phyloP scores from a whole-genome alignment of 1,284 basidiomycete genomes.

The Ganoderma sinense region DNA sequence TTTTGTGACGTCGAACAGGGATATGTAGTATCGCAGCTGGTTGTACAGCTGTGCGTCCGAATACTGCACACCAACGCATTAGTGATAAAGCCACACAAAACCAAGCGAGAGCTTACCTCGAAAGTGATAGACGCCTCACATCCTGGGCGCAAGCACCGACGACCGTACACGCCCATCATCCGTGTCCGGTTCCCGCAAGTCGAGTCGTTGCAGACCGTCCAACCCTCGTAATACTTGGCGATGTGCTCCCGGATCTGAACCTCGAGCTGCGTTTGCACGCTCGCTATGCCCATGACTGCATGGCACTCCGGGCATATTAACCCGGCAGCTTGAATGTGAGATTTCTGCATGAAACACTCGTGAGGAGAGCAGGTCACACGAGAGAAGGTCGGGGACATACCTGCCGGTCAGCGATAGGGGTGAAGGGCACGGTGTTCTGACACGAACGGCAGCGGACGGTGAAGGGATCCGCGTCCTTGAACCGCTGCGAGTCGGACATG shows the following conservation, averaged over 20 bases:
- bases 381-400: constrained; percentile 45
- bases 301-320: constrained; percentile 72
- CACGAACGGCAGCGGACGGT: constrained; percentile 81
- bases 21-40: constrained; percentile 84
- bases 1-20: constrained; percentile 80
- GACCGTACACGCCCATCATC: constrained; percentile 92
- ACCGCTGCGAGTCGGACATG: constrained; percentile 88
- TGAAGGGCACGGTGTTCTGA: constrained; percentile 67
- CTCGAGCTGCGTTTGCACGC: constrained; percentile 88
- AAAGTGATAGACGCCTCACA: constrained; percentile 78
- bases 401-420: constrained; percentile 69
- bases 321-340: constrained; percentile 58
- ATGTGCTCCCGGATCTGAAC: constrained; percentile 84
- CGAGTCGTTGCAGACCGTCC: constrained; percentile 88
- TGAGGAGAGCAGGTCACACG: not conserved
- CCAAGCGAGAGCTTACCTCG: constrained; percentile 62
- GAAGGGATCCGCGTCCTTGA: constrained; percentile 78
- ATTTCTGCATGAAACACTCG: constrained; percentile 43
- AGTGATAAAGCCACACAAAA: constrained; percentile 5
- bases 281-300: constrained; percentile 58
- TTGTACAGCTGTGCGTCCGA: constrained; percentile 86
- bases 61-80: constrained; percentile 59
- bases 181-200: constrained; percentile 88
- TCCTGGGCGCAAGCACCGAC: constrained; percentile 72
- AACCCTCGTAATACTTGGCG: constrained; percentile 87